phyloP scores from a whole-genome alignment of 2,329 filamentous ascomycete genomes.

The Ceratocystis destructans region DNA sequence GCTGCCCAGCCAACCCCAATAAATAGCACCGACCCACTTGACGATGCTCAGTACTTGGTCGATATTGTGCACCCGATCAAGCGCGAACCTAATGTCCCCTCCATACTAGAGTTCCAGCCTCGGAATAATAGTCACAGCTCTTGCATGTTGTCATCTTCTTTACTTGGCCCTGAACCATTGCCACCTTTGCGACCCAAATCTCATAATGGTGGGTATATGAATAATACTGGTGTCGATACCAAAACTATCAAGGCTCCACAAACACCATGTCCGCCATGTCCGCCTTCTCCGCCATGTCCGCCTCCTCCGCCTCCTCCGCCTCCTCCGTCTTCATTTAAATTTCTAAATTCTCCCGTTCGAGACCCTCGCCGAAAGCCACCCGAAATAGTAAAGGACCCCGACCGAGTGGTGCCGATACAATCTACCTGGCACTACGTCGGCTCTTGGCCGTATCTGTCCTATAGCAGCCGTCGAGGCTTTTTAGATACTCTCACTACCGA shows the following conservation, averaged over 20 bases:
- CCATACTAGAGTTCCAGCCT: neutral
- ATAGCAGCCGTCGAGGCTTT: neutral
- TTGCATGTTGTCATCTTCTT: neutral
- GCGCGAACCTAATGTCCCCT: neutral
- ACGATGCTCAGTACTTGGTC: neutral
- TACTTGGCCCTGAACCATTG: neutral
- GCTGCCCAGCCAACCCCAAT: neutral
- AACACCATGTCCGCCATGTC: too few species aligned
- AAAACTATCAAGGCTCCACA: too few species aligned
- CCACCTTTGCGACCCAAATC: neutral
- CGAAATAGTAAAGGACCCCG: neutral
- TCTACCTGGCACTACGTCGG: neutral
- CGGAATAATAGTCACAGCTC: neutral
- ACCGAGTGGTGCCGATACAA: neutral
- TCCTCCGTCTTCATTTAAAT: neutral
- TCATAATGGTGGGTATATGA: neutral
- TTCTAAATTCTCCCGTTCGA: neutral
- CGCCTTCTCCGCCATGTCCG: too few species aligned
- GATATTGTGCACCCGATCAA: neutral
- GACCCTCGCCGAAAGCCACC: neutral
- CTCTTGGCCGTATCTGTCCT: constrained; percentile 8
- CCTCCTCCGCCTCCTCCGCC: too few species aligned
- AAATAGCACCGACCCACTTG: neutral
- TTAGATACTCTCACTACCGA: neutral
- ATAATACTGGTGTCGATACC: neutral